Conservation (phyloP, 176 grass and related monocot species). For the Eremochloa ophiuroides region DNA sequence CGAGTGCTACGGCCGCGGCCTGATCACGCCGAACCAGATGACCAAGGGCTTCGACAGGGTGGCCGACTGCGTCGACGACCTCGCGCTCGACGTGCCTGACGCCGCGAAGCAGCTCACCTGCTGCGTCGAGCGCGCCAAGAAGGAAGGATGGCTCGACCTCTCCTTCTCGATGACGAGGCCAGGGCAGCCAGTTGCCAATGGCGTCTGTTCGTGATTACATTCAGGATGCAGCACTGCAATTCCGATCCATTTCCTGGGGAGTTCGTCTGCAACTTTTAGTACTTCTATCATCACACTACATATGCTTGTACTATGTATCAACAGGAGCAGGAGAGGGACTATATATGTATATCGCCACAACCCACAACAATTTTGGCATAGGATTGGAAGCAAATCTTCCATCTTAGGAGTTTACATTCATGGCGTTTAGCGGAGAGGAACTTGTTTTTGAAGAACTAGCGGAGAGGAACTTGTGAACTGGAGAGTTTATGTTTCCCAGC, state of each 20-base stretch:
- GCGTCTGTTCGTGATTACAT: slow-evolving; percentile 24
- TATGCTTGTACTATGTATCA: not conserved
- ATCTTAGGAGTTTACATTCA: slow-evolving; percentile 15
- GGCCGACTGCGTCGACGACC: slow-evolving; percentile 57
- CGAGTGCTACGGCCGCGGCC: slow-evolving; percentile 63
- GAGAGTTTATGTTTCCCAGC: slow-evolving; percentile 20
- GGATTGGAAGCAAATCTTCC: slow-evolving; percentile 18
- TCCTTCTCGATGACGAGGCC: slow-evolving; percentile 33
- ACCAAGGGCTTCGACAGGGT: slow-evolving; percentile 67
- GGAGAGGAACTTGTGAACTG: slow-evolving; percentile 28
- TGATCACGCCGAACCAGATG: slow-evolving; percentile 74
- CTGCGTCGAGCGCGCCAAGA: slow-evolving; percentile 61
- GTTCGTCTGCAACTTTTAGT: not conserved
- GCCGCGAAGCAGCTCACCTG: slow-evolving; percentile 41
- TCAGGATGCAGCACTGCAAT: slow-evolving; percentile 7
- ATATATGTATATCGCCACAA: not conserved
- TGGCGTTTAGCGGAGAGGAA: slow-evolving; percentile 30
- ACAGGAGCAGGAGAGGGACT: not conserved
- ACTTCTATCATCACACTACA: not conserved
- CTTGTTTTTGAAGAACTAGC: too few relatives aligned
- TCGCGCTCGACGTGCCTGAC: slow-evolving; percentile 75
- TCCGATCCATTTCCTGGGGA: slow-evolving; percentile 12
- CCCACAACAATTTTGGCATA: slow-evolving; percentile 6
- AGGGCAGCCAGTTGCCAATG: slow-evolving; percentile 7
- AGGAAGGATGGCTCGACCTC: slow-evolving; percentile 48